Percentiles rank a stretch among this genome's conserved stretches.
These are phyloP conservation scores for Candida anglica DNA, from an alignment of 805 yeast genomes.

Conservation along the genomic window DNA sequence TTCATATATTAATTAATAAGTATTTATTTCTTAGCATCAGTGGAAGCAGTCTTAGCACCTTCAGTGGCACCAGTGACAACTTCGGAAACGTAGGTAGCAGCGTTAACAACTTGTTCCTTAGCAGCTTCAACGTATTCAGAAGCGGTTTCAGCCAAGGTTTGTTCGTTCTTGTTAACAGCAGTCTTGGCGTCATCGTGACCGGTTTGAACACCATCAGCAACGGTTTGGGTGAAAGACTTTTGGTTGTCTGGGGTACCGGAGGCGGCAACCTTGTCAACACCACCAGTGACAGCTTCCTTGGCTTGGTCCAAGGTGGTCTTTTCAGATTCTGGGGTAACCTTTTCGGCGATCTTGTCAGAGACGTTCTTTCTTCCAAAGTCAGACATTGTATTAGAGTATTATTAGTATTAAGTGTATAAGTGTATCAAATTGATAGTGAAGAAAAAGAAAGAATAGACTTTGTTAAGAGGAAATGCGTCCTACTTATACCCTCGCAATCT, in stretches of 20 bases:
- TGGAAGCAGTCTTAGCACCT: constrained; percentile 39
- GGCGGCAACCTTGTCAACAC: constrained; percentile 61
- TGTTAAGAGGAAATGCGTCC: too few relatives aligned
- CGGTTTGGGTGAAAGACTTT: constrained; percentile 68
- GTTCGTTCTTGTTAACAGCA: constrained; percentile 13
- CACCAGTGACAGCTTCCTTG: constrained; percentile 65
- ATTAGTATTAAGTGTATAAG: neutral
- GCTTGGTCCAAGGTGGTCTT: constrained; percentile 63
- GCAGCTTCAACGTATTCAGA: constrained; percentile 49
- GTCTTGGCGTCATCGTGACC: constrained; percentile 53
- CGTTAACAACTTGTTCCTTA: constrained; percentile 49
- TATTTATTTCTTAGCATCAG: constrained; percentile 18
- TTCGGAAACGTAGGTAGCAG: constrained; percentile 54
- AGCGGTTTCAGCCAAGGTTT: constrained; percentile 39
- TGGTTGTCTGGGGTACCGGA: constrained; percentile 58
- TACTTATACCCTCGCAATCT: too few relatives aligned
- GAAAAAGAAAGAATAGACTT: too few relatives aligned
- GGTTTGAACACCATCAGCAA: constrained; percentile 55
- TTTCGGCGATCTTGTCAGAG: constrained; percentile 63
- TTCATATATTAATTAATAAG: too few relatives aligned
- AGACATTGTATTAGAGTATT: constrained; percentile 20
- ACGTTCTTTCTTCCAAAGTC: constrained; percentile 73
- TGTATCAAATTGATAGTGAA: neutral
- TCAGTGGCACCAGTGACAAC: constrained; percentile 56
- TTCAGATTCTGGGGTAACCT: constrained; percentile 65